These are phyloP conservation scores for Grifola frondosa DNA, from an alignment of 1,284 basidiomycete species.

Conservation along the genomic window DNA sequence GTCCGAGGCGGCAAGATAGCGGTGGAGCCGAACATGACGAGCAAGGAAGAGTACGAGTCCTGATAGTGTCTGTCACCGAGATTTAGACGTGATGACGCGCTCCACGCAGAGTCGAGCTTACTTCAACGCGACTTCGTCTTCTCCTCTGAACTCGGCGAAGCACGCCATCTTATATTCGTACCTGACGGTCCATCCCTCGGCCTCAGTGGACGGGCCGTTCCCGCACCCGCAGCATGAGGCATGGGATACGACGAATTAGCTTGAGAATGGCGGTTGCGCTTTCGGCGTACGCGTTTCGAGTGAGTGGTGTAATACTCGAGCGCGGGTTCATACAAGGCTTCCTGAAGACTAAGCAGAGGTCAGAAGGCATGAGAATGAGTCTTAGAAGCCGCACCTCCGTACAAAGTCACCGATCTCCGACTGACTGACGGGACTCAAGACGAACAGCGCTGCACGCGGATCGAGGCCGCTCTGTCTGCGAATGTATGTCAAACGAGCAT, in stretches of 20 bases:
- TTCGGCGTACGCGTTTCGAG: conserved; percentile 86
- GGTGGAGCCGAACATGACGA: conserved; percentile 86
- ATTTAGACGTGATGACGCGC: conserved; percentile 7
- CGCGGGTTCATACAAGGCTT: conserved; percentile 84
- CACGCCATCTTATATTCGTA: conserved; percentile 97
- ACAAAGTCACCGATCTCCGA: conserved; percentile 86
- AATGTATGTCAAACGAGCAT: conserved; percentile 81
- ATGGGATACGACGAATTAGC: conserved; percentile 44
- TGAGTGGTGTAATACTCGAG: conserved; percentile 92
- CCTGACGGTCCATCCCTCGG: conserved; percentile 94
- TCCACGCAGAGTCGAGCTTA: conserved; percentile 35
- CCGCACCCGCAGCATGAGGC: conserved; percentile 44
- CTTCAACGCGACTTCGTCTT: conserved; percentile 88
- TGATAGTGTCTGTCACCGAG: conserved; percentile 74
- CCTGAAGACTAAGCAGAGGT: conserved; percentile 62
- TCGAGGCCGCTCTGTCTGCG: conserved; percentile 87
- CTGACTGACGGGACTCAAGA: conserved; percentile 86
- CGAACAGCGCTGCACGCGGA: conserved; percentile 89
- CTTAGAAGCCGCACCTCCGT: conserved; percentile 51
- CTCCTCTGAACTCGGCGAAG: conserved; percentile 92
- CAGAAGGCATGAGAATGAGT: neutral
- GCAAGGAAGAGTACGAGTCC: conserved; percentile 80
- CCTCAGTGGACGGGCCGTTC: conserved; percentile 58
- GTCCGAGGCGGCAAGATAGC: conserved; percentile 87
- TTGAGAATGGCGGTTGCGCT: conserved; percentile 77